Evolutionary conservation across 2,329 filamentous ascomycete genomes (phyloP).

Genomic region (Fonsecaea erecta): DNA sequence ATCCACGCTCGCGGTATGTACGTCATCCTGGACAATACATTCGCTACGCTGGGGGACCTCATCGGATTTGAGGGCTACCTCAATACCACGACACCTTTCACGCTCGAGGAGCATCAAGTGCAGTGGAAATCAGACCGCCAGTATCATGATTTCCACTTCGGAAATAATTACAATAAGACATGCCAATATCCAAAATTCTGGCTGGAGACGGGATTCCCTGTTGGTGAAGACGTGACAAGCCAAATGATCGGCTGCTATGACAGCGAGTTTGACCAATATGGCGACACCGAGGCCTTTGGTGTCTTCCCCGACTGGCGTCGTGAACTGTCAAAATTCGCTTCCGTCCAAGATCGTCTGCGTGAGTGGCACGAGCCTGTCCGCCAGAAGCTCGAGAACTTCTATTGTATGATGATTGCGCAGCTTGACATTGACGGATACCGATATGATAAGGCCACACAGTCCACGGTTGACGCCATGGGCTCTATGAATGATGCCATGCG

Average conservation of each 20-base stretch:
- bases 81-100: conserved; percentile 63
- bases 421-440: conserved; percentile 71
- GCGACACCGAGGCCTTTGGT: conserved; percentile 67
- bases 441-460: conserved; percentile 69
- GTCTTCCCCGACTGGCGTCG: conserved; percentile 67
- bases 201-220: conserved; percentile 60
- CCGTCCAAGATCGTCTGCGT: conserved; percentile 68
- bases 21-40: conserved; percentile 68
- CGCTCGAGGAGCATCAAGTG: conserved; percentile 60
- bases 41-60: conserved; percentile 67
- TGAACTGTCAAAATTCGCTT: conserved; percentile 69
- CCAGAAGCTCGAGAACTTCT: conserved; percentile 63
- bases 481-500: conserved; percentile 63
- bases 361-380: conserved; percentile 66
- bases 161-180: conserved; percentile 58
- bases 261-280: conserved; percentile 69
- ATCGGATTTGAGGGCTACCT: conserved; percentile 66
- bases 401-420: conserved; percentile 65
- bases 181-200: conserved; percentile 67
- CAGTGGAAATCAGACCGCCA: conserved; percentile 59
- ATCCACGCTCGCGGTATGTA: conserved; percentile 69
- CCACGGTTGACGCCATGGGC: conserved; percentile 65
- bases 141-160: conserved; percentile 64
- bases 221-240: conserved; percentile 53
- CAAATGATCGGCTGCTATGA: conserved; percentile 62